These are phyloP conservation scores for Boletus subcaerulescens DNA, from an alignment of 768 basidiomycete species.

Conservation along the genomic window DNA sequence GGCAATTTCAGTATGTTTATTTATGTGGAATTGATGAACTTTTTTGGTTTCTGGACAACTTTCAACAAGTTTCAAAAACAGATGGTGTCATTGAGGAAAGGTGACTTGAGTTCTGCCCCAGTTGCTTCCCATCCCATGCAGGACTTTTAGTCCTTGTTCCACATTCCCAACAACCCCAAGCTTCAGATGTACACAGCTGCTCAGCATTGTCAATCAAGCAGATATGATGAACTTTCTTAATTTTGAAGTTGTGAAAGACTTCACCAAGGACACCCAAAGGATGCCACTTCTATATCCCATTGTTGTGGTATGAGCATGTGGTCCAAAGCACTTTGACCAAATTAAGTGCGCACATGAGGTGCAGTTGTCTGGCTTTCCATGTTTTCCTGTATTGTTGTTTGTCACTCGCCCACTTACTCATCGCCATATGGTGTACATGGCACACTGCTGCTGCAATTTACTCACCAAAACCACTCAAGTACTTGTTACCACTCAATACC, in stretches of 20 bases:
- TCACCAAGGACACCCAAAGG: slow-evolving; percentile 9
- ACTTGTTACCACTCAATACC: too few species aligned
- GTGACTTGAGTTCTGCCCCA: slow-evolving; percentile 1
- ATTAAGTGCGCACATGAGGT: too few species aligned
- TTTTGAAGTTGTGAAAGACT: slow-evolving; percentile 25
- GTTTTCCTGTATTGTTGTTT: too few species aligned
- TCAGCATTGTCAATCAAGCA: slow-evolving; percentile 18
- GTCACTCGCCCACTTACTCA: too few species aligned
- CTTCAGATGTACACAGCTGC: slow-evolving; percentile 8
- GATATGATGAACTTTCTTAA: slow-evolving; percentile 41
- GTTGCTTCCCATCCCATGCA: slow-evolving; percentile 1
- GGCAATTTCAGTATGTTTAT: slow-evolving; percentile 14
- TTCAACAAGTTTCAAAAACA: slow-evolving; percentile 13
- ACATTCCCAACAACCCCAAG: slow-evolving; percentile 7
- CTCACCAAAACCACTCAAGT: too few species aligned
- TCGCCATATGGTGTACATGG: too few species aligned
- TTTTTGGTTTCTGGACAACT: background rate
- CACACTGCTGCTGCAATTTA: too few species aligned
- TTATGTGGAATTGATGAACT: background rate
- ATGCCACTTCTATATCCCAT: background rate
- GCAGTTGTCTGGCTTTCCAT: too few species aligned
- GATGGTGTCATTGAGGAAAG: background rate
- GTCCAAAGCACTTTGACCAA: too few species aligned
- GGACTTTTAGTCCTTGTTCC: slow-evolving; percentile 22
- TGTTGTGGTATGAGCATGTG: too few species aligned